Conservation (phyloP, 1,284 basidiomycete genomes). For the Agroathelia rolfsii region DNA sequence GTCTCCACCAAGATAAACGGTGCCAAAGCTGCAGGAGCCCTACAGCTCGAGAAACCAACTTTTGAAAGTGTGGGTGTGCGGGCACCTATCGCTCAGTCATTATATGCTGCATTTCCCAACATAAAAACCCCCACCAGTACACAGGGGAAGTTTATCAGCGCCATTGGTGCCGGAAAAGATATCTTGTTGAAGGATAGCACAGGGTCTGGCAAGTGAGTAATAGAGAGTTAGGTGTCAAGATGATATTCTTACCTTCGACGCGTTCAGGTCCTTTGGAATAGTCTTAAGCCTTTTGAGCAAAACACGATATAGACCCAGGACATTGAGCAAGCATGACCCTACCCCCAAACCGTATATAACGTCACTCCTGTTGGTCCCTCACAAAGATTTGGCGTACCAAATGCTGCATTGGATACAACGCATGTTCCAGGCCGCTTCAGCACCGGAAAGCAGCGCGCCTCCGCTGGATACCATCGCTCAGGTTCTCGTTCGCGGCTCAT, state of each 20-base stretch:
- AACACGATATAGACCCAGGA: conserved; percentile 23
- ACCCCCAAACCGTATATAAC: conserved; percentile 23
- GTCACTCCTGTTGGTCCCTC: conserved; percentile 61
- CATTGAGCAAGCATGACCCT: conserved; percentile 6
- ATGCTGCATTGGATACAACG: conserved; percentile 56
- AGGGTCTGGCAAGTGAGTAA: conserved; percentile 66
- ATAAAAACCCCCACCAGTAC: conserved; percentile 46
- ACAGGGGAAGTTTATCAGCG: conserved; percentile 53
- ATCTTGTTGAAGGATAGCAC: conserved; percentile 59
- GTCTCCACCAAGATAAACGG: too few relatives aligned
- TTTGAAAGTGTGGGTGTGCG: conserved; percentile 46
- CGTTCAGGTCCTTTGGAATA: conserved; percentile 58
- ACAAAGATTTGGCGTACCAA: conserved; percentile 65
- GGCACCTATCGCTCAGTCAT: conserved; percentile 32
- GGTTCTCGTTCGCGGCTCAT: conserved; percentile 46
- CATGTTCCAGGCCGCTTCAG: conserved; percentile 28
- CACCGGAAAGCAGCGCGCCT: conserved; percentile 16
- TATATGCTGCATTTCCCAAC: conserved; percentile 52
- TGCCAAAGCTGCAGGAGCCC: too few relatives aligned
- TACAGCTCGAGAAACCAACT: too few relatives aligned
- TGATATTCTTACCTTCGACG: conserved; percentile 2
- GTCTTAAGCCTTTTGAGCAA: conserved; percentile 56
- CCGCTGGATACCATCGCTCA: conserved; percentile 39
- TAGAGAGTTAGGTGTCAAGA: too few relatives aligned
- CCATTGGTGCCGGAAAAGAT: conserved; percentile 45